Evolutionary conservation across 768 basidiomycete genomes (phyloP).

Genomic region (Kwoniella newhampshirensis): DNA sequence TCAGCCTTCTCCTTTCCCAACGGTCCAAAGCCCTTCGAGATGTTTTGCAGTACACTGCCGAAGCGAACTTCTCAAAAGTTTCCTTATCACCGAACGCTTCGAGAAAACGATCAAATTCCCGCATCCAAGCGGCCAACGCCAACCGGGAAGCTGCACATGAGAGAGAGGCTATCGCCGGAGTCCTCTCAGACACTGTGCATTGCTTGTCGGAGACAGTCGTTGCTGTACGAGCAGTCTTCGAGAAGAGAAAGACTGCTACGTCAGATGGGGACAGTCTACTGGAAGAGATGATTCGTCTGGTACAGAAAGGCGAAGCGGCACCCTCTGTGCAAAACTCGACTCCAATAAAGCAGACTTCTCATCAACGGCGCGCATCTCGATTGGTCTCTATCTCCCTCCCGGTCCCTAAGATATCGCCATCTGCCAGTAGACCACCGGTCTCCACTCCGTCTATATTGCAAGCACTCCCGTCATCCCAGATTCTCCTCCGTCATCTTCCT

Average conservation of each 20-base stretch:
- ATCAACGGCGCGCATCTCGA: conserved; percentile 53
- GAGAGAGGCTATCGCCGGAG: conserved; percentile 17
- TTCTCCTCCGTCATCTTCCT: conserved; percentile 71
- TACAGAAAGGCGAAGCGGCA: conserved; percentile 35
- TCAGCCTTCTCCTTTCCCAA: conserved; percentile 70
- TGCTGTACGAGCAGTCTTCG: conserved; percentile 30
- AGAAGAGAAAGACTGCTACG: neutral
- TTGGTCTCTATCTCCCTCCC: conserved; percentile 46
- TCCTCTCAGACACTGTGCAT: conserved; percentile 31
- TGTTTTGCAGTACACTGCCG: conserved; percentile 27
- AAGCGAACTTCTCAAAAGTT: neutral
- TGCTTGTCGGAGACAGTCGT: conserved; percentile 34
- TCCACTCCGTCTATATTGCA: conserved; percentile 69
- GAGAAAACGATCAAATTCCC: conserved; percentile 21
- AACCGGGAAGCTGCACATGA: conserved; percentile 20
- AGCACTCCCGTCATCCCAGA: conserved; percentile 76
- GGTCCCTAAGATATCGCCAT: conserved; percentile 19
- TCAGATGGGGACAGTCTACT: conserved; percentile 25
- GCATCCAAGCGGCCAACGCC: conserved; percentile 19
- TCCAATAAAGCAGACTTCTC: conserved; percentile 20
- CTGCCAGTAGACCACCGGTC: conserved; percentile 59
- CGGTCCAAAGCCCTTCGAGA: conserved; percentile 47
- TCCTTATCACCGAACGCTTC: conserved; percentile 5
- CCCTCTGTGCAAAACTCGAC: conserved; percentile 4
- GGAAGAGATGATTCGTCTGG: conserved; percentile 42